Base-by-base conservation (phyloP, 2,329 filamentous ascomycete species). In the Colletotrichum theobromicola region DNA sequence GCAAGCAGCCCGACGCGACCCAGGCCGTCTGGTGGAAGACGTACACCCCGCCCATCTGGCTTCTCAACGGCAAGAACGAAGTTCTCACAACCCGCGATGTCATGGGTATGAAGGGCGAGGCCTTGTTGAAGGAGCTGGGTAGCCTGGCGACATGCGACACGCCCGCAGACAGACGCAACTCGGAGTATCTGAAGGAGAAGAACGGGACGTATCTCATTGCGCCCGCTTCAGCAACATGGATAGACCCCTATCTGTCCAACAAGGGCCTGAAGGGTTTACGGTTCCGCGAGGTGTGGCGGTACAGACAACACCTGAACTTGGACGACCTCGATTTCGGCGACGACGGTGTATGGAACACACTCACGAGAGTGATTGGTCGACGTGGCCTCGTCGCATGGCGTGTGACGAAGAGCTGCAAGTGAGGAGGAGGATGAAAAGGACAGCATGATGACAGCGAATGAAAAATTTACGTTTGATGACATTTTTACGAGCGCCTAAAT, bases 1-100 rank as follows among this genome's bases (percentile, higher is more conserved):
- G 92, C 79, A 90, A 90, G 69, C 92, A 94, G 77, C 88, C 90
- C 6, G 92, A 93, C 76, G 91, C 93, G 10, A 92, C 91, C 2
- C 88, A 93, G 37, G 93, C 93, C 5, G 88, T 94, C 65, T 96
- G 94, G 94, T 96, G 94, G 94, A 96, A 95, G 82, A 96, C 94
- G 2, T 96, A 96, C 81, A 94, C 92, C 81, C 94, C 94, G 21
- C 94, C 94, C 0, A 93, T 93, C 42, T 96, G 94, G 94, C 88
- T 96, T 24, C 86, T 96, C 8, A 93, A 95, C 77, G 93, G 93
- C 68, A 94, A 94, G 82, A 95, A 94, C 77, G 90, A 92, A 77
- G 88, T 94, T 12, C 84, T 95, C n/a, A 88, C 85, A 34, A 96
- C 94, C 2, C 87, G 88, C 74, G 94, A 96, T 79, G 86, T 95